Evolutionary conservation across 1,139 yeast species (phyloP), one percentile per base, ranked within the genome.

Genomic region (Hyphopichia pseudoburtonii): DNA sequence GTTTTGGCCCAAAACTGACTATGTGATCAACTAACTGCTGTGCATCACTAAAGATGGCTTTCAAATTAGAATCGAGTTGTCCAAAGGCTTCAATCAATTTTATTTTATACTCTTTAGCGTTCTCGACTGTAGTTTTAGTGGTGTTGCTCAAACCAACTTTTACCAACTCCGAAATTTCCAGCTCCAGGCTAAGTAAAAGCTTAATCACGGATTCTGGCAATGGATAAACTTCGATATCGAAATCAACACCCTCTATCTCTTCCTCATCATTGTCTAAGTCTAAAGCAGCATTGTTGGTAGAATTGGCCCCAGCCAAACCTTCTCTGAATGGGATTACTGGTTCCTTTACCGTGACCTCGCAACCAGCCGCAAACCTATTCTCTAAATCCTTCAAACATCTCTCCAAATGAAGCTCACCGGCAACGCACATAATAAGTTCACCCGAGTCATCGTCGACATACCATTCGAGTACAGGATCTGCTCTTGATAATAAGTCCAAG

Each of bases 271-370:
- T 50, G 4, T 52, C 56, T 4, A 48, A 49, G 5, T 42, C 44
- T 3, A 44, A 49, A 8, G 44, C 48, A 7, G 48, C 42, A 14
- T 34, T 28, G 10, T 39, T 36, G 19, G 39, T 39, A 10, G 36
- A 31, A 15, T 16, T 35, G 14, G 45, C 62, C 16, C 72, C 80
- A 10, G 67, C 52, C 16, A 88, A 78, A 0, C 97, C 87, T 61
- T 94, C 99, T 46, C 96, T 70, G 54, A 86, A 94, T 11, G 98
- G 98, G 46, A 94, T 94, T 17, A 87, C 95, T 0, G 98, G 98
- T 51, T 87, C 87, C 27, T 96, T 90, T 26, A 83, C 80, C 8
- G 85, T 78, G 8, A 94, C 82, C 38, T 88, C 96, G 48, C 90
- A 80, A 18, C 90, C 90, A 32, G 61, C 65, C 1, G 98, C 97